These are phyloP conservation scores for Talaromyces albobiverticillius DNA, from an alignment of 2,329 filamentous ascomycete species.

Conservation along the genomic window DNA sequence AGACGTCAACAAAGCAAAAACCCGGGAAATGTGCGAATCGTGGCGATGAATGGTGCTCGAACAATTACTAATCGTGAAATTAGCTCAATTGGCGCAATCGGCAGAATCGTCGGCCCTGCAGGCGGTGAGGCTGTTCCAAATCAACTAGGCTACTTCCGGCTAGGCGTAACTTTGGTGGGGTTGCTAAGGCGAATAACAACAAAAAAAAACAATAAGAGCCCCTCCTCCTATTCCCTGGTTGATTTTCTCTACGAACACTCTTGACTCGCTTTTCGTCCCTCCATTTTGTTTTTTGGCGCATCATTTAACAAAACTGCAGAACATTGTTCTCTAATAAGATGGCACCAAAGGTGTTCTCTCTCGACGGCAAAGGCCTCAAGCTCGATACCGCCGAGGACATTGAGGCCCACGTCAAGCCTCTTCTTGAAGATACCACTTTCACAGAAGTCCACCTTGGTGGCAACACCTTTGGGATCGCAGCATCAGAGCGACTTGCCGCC, in stretches of 20 bases:
- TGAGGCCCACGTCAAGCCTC: slow-evolving; percentile 73
- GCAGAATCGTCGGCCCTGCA: not conserved
- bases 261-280: not conserved
- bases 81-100: not conserved
- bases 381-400: slow-evolving; percentile 86
- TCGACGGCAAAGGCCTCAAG: slow-evolving; percentile 89
- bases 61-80: not conserved
- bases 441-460: slow-evolving; percentile 84
- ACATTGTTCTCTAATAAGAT: not conserved
- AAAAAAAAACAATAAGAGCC: slow-evolving; percentile 7
- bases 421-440: slow-evolving; percentile 64
- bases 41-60: not conserved
- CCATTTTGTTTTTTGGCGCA: not conserved
- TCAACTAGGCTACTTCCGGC: not conserved
- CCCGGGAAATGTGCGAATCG: not conserved
- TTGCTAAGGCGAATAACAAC: slow-evolving; percentile 1
- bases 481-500: slow-evolving; percentile 79
- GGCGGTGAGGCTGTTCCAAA: not conserved
- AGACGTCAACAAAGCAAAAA: no score
- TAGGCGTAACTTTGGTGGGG: not conserved
- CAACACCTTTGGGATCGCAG: slow-evolving; percentile 88
- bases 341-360: slow-evolving; percentile 66
- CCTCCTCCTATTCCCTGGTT: slow-evolving; percentile 4
- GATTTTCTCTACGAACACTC: not conserved
- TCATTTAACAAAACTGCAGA: not conserved